A percentile compares a stretch with the other conserved stretches of the same genome.
These are phyloP conservation scores for Protomyces inouyei DNA, from an alignment of 1,139 yeast species.

Conservation along the genomic window DNA sequence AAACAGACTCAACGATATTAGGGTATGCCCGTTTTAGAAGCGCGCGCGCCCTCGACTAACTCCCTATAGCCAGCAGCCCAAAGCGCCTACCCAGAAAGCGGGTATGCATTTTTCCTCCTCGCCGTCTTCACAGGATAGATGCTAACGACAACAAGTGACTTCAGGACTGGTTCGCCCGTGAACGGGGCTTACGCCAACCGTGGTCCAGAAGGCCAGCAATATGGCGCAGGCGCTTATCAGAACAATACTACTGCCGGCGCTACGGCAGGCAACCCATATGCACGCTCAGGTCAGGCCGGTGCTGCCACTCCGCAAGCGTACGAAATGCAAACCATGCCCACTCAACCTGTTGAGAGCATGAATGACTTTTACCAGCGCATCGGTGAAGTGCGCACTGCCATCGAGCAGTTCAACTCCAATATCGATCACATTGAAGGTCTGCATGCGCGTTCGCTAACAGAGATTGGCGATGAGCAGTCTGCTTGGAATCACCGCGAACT, in stretches of 20 bases:
- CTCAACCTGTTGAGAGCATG: slow-evolving; percentile 7
- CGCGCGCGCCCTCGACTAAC: neutral
- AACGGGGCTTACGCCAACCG: neutral
- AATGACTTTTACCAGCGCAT: slow-evolving; percentile 45
- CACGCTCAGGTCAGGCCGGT: neutral
- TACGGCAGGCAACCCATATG: slow-evolving; percentile 8
- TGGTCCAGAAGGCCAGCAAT: too few species aligned
- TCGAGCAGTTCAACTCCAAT: slow-evolving; percentile 73
- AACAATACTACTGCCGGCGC: neutral
- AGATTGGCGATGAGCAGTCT: slow-evolving; percentile 69
- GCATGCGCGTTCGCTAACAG: slow-evolving; percentile 78
- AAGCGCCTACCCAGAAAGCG: neutral
- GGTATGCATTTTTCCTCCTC: neutral
- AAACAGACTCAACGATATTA: neutral
- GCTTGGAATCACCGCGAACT: slow-evolving; percentile 68
- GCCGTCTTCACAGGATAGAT: neutral
- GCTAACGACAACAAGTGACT: neutral
- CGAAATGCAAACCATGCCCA: slow-evolving; percentile 21
- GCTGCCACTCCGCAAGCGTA: slow-evolving; percentile 1
- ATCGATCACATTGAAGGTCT: slow-evolving; percentile 73
- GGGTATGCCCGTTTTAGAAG: neutral
- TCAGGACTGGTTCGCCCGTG: neutral
- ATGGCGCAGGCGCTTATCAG: neutral
- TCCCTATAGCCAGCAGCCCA: neutral
- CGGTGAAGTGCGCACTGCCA: slow-evolving; percentile 71